Percentiles rank a stretch among this genome's conserved stretches.
Evolutionary conservation across 352 stramenopile species (phyloP).

Genomic region (Pseudoperonospora humuli): DNA sequence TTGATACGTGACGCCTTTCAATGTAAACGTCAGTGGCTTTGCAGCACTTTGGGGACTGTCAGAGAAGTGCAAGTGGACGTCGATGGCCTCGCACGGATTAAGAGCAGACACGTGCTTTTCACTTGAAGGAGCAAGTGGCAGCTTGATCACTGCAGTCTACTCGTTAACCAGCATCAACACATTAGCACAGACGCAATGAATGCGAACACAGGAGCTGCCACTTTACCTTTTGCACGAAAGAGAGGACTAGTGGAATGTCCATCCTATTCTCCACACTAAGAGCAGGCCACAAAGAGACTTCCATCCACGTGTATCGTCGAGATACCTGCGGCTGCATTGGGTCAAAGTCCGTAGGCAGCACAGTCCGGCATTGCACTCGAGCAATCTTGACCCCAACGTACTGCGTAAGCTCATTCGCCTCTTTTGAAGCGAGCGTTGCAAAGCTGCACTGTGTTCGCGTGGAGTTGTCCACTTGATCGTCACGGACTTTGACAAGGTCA

Average conservation of each 20-base stretch:
- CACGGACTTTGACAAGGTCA: slow-evolving; percentile 35
- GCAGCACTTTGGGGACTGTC: neutral
- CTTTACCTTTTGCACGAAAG: slow-evolving; percentile 36
- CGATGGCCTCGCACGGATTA: slow-evolving; percentile 30
- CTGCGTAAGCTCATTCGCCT: slow-evolving; percentile 8
- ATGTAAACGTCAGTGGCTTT: slow-evolving; percentile 9
- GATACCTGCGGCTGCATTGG: slow-evolving; percentile 28
- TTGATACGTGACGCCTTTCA: slow-evolving; percentile 8
- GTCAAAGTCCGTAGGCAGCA: slow-evolving; percentile 46
- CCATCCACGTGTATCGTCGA: slow-evolving; percentile 45
- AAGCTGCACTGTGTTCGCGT: slow-evolving; percentile 23
- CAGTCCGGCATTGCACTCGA: slow-evolving; percentile 28
- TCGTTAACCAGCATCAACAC: slow-evolving; percentile 5
- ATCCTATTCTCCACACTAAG: slow-evolving; percentile 34
- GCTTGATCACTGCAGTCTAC: slow-evolving; percentile 9
- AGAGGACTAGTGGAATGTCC: slow-evolving; percentile 22
- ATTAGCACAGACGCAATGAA: slow-evolving; percentile 3
- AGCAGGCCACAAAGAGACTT: slow-evolving; percentile 38
- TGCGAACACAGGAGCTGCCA: neutral
- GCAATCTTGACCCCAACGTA: slow-evolving; percentile 32
- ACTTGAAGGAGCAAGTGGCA: slow-evolving; percentile 17
- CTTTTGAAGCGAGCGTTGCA: slow-evolving; percentile 9
- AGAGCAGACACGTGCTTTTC: slow-evolving; percentile 25
- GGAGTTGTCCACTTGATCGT: slow-evolving; percentile 8
- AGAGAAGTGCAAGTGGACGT: slow-evolving; percentile 15